These are phyloP conservation scores for Psilocybe subaeruginosa DNA, from an alignment of 768 basidiomycete genomes.

Conservation along the genomic window DNA sequence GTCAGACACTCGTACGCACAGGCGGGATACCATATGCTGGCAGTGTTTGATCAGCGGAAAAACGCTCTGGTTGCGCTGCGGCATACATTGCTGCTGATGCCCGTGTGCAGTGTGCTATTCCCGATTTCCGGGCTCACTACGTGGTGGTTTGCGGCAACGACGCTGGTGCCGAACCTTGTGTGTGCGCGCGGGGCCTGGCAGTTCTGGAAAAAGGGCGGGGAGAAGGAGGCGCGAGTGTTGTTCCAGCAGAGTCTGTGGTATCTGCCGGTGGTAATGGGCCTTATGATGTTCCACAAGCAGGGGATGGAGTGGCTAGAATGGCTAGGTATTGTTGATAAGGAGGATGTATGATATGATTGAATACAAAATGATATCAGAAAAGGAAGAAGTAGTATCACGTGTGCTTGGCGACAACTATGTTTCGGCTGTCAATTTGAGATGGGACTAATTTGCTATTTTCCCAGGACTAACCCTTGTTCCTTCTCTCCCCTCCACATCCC, in stretches of 20 bases:
- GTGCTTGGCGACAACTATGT: conserved; percentile 19
- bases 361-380: conserved; percentile 1
- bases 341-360: conserved; percentile 11
- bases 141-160: conserved; percentile 83
- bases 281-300: conserved; percentile 96
- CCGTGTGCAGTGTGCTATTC: conserved; percentile 77
- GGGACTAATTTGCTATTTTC: conserved; percentile 12
- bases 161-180: conserved; percentile 74
- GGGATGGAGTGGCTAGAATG: conserved; percentile 78
- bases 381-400: conserved; percentile 10
- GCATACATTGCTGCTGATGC: conserved; percentile 75
- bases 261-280: conserved; percentile 82
- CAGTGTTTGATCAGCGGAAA: conserved; percentile 72
- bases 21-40: conserved; percentile 93
- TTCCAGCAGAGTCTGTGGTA: conserved; percentile 90
- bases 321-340: conserved; percentile 44
- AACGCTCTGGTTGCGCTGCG: conserved; percentile 88
- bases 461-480: conserved; percentile 17
- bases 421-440: conserved; percentile 3
- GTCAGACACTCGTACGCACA: conserved; percentile 89
- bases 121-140: conserved; percentile 94
- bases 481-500: conserved; percentile 10
- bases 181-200: conserved; percentile 68
- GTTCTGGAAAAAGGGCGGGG: conserved; percentile 75
- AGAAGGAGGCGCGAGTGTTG: conserved; percentile 75